phyloP scores from a whole-genome alignment of 2,329 filamentous ascomycete genomes.

The Fusarium duplospermum region DNA sequence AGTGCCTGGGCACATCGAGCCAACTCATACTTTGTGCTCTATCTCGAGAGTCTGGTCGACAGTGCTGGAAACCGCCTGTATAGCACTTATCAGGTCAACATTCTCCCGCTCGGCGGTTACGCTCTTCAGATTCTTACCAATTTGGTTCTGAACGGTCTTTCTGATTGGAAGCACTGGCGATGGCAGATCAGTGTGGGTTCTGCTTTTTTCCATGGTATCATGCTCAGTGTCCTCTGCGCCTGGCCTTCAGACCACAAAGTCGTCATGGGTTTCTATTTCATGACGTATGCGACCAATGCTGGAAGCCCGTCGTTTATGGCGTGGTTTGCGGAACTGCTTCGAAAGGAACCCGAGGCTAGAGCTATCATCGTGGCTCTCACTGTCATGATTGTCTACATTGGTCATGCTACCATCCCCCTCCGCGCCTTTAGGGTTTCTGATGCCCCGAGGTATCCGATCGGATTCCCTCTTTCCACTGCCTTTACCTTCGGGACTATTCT shows the following conservation, averaged over 20 bases:
- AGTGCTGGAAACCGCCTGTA: slow-evolving; percentile 42
- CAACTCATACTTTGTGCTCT: slow-evolving; percentile 51
- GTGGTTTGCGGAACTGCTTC: slow-evolving; percentile 50
- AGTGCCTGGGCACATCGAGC: slow-evolving; percentile 47
- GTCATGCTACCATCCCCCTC: slow-evolving; percentile 53
- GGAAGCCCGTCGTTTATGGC: slow-evolving; percentile 50
- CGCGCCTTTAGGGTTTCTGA: slow-evolving; percentile 51
- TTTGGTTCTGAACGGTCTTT: slow-evolving; percentile 50
- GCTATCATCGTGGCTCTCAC: slow-evolving; percentile 52
- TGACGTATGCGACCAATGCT: slow-evolving; percentile 50
- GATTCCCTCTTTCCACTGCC: slow-evolving; percentile 51
- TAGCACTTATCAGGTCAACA: slow-evolving; percentile 48
- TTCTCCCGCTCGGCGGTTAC: slow-evolving; percentile 47
- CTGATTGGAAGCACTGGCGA: slow-evolving; percentile 53
- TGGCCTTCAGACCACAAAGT: slow-evolving; percentile 50
- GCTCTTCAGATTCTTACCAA: slow-evolving; percentile 51
- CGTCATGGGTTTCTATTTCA: slow-evolving; percentile 51
- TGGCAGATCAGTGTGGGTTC: slow-evolving; percentile 52
- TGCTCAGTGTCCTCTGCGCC: slow-evolving; percentile 48
- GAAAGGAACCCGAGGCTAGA: slow-evolving; percentile 52
- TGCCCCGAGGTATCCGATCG: slow-evolving; percentile 51
- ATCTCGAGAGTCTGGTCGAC: slow-evolving; percentile 44
- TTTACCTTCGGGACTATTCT: slow-evolving; percentile 48
- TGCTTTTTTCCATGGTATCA: slow-evolving; percentile 44
- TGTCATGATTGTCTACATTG: slow-evolving; percentile 53